Evolutionary conservation across 768 basidiomycete species (phyloP), one percentile per base, ranked within the genome.

Genomic region (Candolleomyces aberdarensis): DNA sequence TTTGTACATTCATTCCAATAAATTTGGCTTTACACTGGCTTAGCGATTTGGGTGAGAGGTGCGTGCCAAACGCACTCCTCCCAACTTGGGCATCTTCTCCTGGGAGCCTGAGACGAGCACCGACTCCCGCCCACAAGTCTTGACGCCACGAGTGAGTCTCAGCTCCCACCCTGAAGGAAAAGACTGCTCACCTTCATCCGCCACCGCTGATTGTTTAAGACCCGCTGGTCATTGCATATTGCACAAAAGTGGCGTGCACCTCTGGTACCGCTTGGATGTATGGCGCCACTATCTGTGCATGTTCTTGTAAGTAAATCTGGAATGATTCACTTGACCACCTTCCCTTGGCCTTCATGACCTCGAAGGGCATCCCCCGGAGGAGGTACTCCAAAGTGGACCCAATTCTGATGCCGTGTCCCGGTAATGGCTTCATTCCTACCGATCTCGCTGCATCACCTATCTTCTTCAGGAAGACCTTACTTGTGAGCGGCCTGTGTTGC

Each of bases 241-340:
- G 6, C 20, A 60, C 22, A 32, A 61, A 61, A 0, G 6, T 31
- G 3, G 47, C 41, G 32, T 69, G 63, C 0, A 66, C 4, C 11
- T 22, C 32, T 5, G 70, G 70, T 17, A 58, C 53, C 2, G 55
- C 66, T 58, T 72, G 71, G 0, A 73, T 67, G 62, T 70, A 74
- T 1, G 66, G 70, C 0, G 71, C 69, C 0, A 73, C 44, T 6
- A 72, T 62, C 13, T 62, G 50, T 0, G 69, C 64, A 46, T 76
- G 76, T 14, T 71, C 60, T 0, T 65, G 56, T 0, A 77, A 69
- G 54, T 77, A 77, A 0, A 64, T 1, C 0, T 55, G 41, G 56
- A 77, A 77, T 0, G 74, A 59, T 3, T 75, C 71, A 2, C 74
- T 65, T 0, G 67, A 64, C 75, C 75, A 77, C 1, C 72, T 58